phyloP scores from a whole-genome alignment of 2,329 filamentous ascomycete species.

The Trichothecium roseum region DNA sequence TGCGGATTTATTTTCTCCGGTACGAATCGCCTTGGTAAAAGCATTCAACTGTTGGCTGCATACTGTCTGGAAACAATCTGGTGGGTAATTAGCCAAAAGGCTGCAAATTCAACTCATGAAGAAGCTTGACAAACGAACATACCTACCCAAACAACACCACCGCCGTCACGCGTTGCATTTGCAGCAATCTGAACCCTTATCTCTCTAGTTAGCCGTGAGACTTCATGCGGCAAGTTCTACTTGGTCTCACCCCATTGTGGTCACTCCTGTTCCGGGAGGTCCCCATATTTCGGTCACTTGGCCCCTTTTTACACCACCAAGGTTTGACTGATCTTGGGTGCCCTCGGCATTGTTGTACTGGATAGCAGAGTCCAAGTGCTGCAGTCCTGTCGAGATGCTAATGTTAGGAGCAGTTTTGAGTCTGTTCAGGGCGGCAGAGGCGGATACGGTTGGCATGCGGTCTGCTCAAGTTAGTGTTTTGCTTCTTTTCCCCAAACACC shows the following conservation, averaged over 20 bases:
- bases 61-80: constrained; percentile 38
- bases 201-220: too few species aligned
- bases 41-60: constrained; percentile 15
- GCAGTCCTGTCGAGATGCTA: constrained; percentile 46
- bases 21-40: constrained; percentile 11
- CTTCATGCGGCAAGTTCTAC: constrained; percentile 8
- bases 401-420: constrained; percentile 39
- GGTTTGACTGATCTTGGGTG: constrained; percentile 7
- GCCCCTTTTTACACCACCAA: constrained; percentile 58
- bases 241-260: constrained; percentile 58
- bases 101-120: too few species aligned
- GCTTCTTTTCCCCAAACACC: constrained; percentile 3
- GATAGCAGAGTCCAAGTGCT: constrained; percentile 39
- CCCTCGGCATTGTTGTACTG: constrained; percentile 6
- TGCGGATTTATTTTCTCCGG: constrained; percentile 3
- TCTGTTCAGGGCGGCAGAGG: constrained; percentile 58
- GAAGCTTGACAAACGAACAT: constrained; percentile 21
- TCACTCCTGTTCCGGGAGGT: constrained; percentile 78
- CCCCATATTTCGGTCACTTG: constrained; percentile 84
- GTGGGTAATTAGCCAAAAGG: constrained; percentile 2
- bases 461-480: constrained; percentile 33
- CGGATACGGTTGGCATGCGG: constrained; percentile 66
- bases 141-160: constrained; percentile 77
- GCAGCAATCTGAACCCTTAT: constrained; percentile 59
- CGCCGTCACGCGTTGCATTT: constrained; percentile 48